These are phyloP conservation scores for Claviceps cyperi DNA, from an alignment of 2,329 filamentous ascomycete genomes.

Conservation along the genomic window DNA sequence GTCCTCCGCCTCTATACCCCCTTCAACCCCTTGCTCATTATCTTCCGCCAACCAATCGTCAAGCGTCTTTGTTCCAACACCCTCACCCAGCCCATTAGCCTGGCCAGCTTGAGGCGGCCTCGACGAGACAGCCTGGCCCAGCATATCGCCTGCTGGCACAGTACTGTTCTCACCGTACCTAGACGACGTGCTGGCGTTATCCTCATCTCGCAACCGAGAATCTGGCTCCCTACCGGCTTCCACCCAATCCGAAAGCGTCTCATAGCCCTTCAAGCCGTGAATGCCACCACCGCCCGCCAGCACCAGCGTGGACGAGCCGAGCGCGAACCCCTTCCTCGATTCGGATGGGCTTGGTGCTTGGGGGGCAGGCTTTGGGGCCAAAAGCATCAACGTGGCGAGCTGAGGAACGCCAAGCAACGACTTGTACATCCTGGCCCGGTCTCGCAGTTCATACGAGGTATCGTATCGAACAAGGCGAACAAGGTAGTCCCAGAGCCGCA, in stretches of 20 bases:
- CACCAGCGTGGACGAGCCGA: slow-evolving; percentile 78
- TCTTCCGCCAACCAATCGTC: slow-evolving; percentile 86
- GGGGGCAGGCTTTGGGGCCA: slow-evolving; percentile 88
- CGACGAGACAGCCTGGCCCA: slow-evolving; percentile 40
- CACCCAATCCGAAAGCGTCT: slow-evolving; percentile 74
- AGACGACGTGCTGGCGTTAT: slow-evolving; percentile 16
- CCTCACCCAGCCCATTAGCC: slow-evolving; percentile 38
- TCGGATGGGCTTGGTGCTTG: slow-evolving; percentile 84
- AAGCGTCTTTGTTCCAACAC: slow-evolving; percentile 56
- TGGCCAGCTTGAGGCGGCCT: slow-evolving; percentile 22
- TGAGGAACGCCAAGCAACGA: slow-evolving; percentile 71
- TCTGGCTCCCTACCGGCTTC: slow-evolving; percentile 67
- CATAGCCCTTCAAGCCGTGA: slow-evolving; percentile 65
- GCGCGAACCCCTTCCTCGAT: slow-evolving; percentile 56
- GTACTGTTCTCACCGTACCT: slow-evolving; percentile 20
- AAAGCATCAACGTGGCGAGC: slow-evolving; percentile 75
- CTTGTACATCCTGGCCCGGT: slow-evolving; percentile 78
- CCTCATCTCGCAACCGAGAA: slow-evolving; percentile 51
- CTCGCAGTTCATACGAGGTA: slow-evolving; percentile 85
- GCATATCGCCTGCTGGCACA: slow-evolving; percentile 45
- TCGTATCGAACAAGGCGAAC: slow-evolving; percentile 82
- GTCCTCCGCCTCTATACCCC: slow-evolving; percentile 37
- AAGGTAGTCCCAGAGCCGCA: slow-evolving; percentile 70
- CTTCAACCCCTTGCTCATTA: slow-evolving; percentile 39
- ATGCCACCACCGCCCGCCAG: slow-evolving; percentile 62